Conservation (phyloP, 164 flowering plant genomes). For the Stephania cephalantha region DNA sequence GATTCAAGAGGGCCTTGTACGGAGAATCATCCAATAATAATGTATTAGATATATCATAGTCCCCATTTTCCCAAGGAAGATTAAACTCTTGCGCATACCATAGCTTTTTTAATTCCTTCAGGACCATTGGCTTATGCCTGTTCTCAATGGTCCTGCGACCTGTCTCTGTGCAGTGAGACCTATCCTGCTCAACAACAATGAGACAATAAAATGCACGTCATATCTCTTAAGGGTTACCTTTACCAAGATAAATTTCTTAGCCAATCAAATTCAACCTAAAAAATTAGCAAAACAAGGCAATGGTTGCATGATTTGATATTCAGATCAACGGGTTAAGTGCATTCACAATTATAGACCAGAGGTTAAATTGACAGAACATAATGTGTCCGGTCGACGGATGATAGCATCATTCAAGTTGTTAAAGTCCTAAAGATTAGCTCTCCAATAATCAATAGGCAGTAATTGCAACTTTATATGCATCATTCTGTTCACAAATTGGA, state of each 20-base stretch:
- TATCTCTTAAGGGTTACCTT: background rate
- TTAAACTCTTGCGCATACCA: constrained; percentile 56
- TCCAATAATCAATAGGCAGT: too few relatives aligned
- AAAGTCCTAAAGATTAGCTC: background rate
- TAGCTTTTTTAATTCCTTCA: constrained; percentile 62
- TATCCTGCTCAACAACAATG: constrained; percentile 40
- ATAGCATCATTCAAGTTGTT: background rate
- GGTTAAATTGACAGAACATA: background rate
- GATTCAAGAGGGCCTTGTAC: constrained; percentile 69
- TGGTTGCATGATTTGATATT: background rate
- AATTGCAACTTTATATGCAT: too few relatives aligned
- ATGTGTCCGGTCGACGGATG: too few relatives aligned
- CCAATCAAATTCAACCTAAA: background rate
- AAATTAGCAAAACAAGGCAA: background rate
- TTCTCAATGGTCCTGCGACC: constrained; percentile 50
- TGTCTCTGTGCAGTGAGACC: constrained; percentile 58
- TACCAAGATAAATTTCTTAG: background rate
- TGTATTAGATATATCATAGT: constrained; percentile 69
- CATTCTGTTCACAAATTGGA: too few relatives aligned
- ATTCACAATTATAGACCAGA: background rate
- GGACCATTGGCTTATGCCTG: constrained; percentile 58
- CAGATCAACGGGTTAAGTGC: background rate
- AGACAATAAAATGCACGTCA: background rate
- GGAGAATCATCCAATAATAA: constrained; percentile 79
- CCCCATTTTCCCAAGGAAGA: constrained; percentile 71